Evolutionary conservation across 169 alveolate species (phyloP).

Genomic region (Eimeria acervulina): DNA sequence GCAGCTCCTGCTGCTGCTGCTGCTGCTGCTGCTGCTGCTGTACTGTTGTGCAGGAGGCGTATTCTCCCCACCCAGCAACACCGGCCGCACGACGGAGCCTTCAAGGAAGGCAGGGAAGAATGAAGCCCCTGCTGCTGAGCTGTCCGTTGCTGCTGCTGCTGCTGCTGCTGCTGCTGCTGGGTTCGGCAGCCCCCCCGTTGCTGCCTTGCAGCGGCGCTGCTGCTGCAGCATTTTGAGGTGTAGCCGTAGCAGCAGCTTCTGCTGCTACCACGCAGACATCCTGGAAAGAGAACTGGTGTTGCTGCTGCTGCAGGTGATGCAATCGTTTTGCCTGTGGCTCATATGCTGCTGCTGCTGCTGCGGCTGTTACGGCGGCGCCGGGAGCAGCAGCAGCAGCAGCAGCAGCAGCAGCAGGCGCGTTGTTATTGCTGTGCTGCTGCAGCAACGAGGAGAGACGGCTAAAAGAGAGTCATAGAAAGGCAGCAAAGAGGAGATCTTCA

Average conservation of each 20-base stretch:
- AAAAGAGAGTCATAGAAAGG: neutral
- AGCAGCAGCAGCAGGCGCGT: neutral
- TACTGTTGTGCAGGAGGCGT: neutral
- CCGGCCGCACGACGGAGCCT: neutral
- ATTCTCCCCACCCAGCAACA: neutral
- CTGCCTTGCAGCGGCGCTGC: neutral
- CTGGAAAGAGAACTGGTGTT: neutral
- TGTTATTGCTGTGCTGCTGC: neutral
- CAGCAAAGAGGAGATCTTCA: neutral
- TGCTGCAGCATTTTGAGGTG: slow-evolving; percentile 1
- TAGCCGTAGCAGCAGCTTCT: neutral
- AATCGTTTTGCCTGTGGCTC: no score
- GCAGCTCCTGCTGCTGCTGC: slow-evolving; percentile 8
- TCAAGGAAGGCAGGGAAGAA: neutral
- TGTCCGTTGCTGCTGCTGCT: neutral
- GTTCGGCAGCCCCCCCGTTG: neutral
- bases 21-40: slow-evolving; percentile 45
- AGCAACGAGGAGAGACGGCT: neutral
- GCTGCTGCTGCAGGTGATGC: slow-evolving; percentile 19
- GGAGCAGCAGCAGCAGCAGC: no score
- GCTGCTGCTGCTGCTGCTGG: neutral
- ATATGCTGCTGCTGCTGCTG: no score
- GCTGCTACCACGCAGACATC: neutral
- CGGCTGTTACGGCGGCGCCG: no score
- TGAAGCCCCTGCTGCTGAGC: neutral